These are phyloP conservation scores for Cucurbita maxima DNA, from an alignment of 306 rosid species.

Conservation along the genomic window DNA sequence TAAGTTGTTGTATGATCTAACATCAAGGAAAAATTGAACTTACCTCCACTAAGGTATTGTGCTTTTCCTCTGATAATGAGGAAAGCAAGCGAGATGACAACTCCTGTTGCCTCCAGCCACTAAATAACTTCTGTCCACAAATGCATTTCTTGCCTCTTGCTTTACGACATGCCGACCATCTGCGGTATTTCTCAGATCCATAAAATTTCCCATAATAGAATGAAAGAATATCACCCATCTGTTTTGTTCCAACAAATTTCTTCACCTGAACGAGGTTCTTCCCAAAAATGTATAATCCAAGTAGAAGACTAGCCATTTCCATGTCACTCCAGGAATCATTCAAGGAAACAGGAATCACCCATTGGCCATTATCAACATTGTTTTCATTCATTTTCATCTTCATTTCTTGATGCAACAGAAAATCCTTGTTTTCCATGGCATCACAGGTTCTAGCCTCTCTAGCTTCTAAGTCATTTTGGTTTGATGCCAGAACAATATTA, in stretches of 20 bases:
- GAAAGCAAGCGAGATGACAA: slow-evolving; percentile 55
- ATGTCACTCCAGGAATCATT: slow-evolving; percentile 41
- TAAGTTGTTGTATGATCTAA: background rate
- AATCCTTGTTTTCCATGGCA: slow-evolving; percentile 14
- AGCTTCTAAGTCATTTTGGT: slow-evolving; percentile 17
- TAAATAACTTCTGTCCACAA: slow-evolving; percentile 58
- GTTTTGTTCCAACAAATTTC: slow-evolving; percentile 46
- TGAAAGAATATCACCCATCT: slow-evolving; percentile 59
- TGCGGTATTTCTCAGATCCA: slow-evolving; percentile 42
- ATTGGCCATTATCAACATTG: slow-evolving; percentile 17
- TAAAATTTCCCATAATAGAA: slow-evolving; percentile 80
- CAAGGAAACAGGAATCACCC: slow-evolving; percentile 48
- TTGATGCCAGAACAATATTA: background rate
- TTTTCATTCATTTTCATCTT: slow-evolving; percentile 13
- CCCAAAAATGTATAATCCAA: slow-evolving; percentile 71
- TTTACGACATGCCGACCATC: slow-evolving; percentile 74
- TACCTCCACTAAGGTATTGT: slow-evolving; percentile 43
- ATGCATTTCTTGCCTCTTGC: slow-evolving; percentile 42
- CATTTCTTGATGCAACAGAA: slow-evolving; percentile 19
- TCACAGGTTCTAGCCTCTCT: slow-evolving; percentile 14
- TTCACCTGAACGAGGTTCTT: slow-evolving; percentile 66
- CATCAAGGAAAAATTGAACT: background rate
- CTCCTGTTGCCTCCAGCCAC: slow-evolving; percentile 74
- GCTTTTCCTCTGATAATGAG: slow-evolving; percentile 35
- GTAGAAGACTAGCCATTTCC: slow-evolving; percentile 61